These are phyloP conservation scores for Trichoderma gracile DNA, from an alignment of 2,329 filamentous ascomycete genomes.

Conservation along the genomic window DNA sequence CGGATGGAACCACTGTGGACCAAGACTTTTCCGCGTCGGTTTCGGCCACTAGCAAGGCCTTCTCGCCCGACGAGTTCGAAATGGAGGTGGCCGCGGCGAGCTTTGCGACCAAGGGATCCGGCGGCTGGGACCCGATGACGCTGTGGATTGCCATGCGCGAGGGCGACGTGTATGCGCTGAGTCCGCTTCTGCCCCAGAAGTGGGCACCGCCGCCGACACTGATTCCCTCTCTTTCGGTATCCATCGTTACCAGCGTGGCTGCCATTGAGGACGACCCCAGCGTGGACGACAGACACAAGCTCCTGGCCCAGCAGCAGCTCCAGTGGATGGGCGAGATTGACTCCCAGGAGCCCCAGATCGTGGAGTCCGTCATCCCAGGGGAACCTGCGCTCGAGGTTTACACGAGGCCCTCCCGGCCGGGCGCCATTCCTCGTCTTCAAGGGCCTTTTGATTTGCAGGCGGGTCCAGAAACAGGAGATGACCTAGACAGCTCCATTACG, in stretches of 20 bases:
- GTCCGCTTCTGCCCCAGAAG: constrained; percentile 81
- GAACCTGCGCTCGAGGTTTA: constrained; percentile 58
- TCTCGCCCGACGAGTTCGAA: constrained; percentile 85
- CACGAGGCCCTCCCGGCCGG: constrained; percentile 57
- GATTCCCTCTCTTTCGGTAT: constrained; percentile 79
- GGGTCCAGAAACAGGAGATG: constrained; percentile 58
- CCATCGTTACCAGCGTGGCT: constrained; percentile 73
- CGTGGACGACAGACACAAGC: constrained; percentile 53
- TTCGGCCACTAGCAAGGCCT: constrained; percentile 73
- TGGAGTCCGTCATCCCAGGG: constrained; percentile 48
- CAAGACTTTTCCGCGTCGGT: constrained; percentile 80
- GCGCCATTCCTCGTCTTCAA: constrained; percentile 60
- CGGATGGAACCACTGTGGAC: constrained; percentile 77
- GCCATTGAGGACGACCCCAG: constrained; percentile 61
- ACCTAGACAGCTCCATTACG: constrained; percentile 57
- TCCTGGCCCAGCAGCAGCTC: constrained; percentile 63
- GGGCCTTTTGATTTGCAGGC: constrained; percentile 62
- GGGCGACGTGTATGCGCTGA: constrained; percentile 90
- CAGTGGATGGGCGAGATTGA: constrained; percentile 69
- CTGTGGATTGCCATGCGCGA: constrained; percentile 95
- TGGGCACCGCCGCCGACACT: constrained; percentile 79
- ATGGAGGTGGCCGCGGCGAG: constrained; percentile 91
- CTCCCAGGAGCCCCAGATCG: constrained; percentile 59
- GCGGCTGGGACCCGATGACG: constrained; percentile 95
- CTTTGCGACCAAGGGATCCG: constrained; percentile 67